Conservation (phyloP, 2,329 filamentous ascomycete species). For the Blastomyces parvus region DNA sequence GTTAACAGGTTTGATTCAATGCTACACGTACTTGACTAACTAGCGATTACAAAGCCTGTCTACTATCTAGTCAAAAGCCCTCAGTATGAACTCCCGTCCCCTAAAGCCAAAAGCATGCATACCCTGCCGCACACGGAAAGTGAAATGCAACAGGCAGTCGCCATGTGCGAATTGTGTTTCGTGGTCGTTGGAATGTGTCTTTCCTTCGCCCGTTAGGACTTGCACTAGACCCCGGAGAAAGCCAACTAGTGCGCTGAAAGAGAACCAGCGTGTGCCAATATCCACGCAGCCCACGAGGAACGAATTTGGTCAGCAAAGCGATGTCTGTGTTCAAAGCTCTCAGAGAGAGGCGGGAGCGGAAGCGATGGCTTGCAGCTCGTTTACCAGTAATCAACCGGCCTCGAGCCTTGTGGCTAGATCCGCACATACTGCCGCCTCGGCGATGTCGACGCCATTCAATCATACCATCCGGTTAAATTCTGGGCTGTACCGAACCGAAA, state of each 20-base stretch:
- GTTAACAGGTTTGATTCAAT: too few relatives aligned
- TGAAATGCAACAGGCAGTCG: conserved; percentile 23
- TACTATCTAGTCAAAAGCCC: background rate
- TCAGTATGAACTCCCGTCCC: background rate
- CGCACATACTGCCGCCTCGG: background rate
- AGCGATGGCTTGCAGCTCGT: background rate
- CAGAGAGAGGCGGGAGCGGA: background rate
- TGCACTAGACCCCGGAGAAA: conserved; percentile 11
- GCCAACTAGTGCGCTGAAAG: background rate
- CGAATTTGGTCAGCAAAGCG: background rate
- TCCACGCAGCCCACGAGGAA: background rate
- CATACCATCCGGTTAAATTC: background rate
- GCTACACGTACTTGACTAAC: too few relatives aligned
- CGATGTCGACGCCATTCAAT: background rate
- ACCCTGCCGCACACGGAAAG: conserved; percentile 23
- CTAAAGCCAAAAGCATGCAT: conserved; percentile 19
- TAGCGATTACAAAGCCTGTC: background rate
- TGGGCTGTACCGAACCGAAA: background rate
- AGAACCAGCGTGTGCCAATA: background rate
- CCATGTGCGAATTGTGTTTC: conserved; percentile 22
- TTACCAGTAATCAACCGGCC: background rate
- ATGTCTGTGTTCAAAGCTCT: background rate
- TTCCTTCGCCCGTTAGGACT: conserved; percentile 15
- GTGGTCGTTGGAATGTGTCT: conserved; percentile 16
- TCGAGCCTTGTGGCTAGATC: background rate